Conservation (phyloP, 345 rosid species). For the Sisymbrium irio region DNA sequence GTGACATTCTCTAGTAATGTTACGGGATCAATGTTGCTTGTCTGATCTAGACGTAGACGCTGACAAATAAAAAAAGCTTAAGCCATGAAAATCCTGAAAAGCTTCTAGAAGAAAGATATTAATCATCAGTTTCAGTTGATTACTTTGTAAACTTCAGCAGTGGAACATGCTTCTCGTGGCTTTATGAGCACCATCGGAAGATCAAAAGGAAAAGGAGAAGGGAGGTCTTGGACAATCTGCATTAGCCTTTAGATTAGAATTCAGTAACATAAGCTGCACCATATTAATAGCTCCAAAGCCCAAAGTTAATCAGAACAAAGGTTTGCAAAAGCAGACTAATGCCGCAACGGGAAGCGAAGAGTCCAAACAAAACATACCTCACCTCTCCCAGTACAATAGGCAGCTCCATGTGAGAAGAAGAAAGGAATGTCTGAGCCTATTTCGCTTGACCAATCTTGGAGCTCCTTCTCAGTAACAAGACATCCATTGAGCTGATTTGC, state of each 20-base stretch:
- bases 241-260: conserved; percentile 20
- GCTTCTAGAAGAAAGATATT: background rate
- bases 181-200: conserved; percentile 86
- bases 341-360: background rate
- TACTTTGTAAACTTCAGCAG: conserved; percentile 96
- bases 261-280: background rate
- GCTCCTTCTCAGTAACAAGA: conserved; percentile 78
- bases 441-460: conserved; percentile 95
- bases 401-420: conserved; percentile 94
- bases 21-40: conserved; percentile 70
- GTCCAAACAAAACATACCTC: conserved; percentile 56
- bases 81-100: conserved; percentile 6
- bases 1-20: conserved; percentile 71
- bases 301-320: background rate
- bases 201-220: conserved; percentile 66
- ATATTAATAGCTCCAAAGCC: background rate
- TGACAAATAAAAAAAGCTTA: conserved; percentile 35
- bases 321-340: background rate
- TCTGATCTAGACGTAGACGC: conserved; percentile 63
- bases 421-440: conserved; percentile 97
- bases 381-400: conserved; percentile 96
- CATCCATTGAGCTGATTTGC: conserved; percentile 85
- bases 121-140: conserved; percentile 5
- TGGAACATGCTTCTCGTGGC: conserved; percentile 85
- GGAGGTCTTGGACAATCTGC: conserved; percentile 83